Conservation (phyloP, 2,329 filamentous ascomycete species). For the Magnaporthiopsis poae region DNA sequence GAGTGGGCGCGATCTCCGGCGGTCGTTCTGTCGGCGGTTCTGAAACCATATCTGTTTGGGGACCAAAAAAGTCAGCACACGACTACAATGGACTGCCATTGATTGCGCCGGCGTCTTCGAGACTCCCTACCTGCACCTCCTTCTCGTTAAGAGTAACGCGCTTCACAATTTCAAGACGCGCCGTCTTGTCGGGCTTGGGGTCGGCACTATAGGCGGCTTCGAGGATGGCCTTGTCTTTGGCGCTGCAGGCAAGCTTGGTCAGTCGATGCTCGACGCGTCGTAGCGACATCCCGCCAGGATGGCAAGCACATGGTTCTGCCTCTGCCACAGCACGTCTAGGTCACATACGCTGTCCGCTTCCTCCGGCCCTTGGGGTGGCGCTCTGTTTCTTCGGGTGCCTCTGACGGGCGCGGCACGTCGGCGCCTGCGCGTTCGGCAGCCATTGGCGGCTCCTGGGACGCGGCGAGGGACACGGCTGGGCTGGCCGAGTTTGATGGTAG, state of each 20-base stretch:
- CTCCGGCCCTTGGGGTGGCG: constrained; percentile 50
- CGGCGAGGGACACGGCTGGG: constrained; percentile 9
- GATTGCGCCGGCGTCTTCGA: not conserved
- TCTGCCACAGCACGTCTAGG: not conserved
- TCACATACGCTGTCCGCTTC: constrained; percentile 53
- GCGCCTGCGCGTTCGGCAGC: not conserved
- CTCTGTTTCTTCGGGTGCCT: constrained; percentile 15
- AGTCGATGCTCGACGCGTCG: constrained; percentile 4
- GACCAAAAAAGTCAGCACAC: constrained; percentile 2
- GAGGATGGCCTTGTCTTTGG: constrained; percentile 79
- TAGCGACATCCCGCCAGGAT: not conserved
- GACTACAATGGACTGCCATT: not conserved
- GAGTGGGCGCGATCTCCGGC: constrained; percentile 76
- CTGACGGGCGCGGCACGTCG: not conserved
- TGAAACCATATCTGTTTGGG: constrained; percentile 83
- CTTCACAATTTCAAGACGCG: constrained; percentile 73
- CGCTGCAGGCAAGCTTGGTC: constrained; percentile 36
- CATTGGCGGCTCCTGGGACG: constrained; percentile 13
- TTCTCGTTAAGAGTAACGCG: constrained; percentile 86
- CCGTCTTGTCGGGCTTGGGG: constrained; percentile 82
- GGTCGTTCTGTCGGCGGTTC: constrained; percentile 84
- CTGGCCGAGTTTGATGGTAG: constrained; percentile 12
- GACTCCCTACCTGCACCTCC: constrained; percentile 76
- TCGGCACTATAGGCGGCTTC: constrained; percentile 78
- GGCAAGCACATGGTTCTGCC: not conserved